phyloP scores from a whole-genome alignment of 345 rosid species.

The Eucalyptus victrix region DNA sequence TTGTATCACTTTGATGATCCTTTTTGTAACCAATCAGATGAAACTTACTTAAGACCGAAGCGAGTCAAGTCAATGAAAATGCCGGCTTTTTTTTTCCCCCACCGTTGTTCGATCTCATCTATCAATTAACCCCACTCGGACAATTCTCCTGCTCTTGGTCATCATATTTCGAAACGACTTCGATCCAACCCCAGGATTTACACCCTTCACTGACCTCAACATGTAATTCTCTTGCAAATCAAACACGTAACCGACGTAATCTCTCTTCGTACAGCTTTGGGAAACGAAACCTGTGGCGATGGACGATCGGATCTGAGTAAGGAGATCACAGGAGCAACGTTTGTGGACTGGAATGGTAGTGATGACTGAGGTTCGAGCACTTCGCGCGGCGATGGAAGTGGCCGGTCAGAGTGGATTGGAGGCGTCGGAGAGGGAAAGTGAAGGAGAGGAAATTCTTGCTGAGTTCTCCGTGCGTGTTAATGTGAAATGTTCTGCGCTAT shows the following conservation, averaged over 20 bases:
- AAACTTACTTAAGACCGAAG: too few species aligned
- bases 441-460: not conserved
- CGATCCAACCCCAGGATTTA: not conserved
- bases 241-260: not conserved
- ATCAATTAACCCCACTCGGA: too few species aligned
- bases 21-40: too few species aligned
- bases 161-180: not conserved
- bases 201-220: not conserved
- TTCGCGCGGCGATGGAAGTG: not conserved
- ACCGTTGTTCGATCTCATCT: too few species aligned
- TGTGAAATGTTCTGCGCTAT: not conserved
- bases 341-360: not conserved
- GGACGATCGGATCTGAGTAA: not conserved
- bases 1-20: too few species aligned
- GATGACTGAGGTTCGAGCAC: not conserved
- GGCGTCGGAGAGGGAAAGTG: not conserved
- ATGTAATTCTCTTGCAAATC: not conserved
- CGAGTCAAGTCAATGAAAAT: too few species aligned
- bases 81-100: too few species aligned
- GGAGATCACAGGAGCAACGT: not conserved
- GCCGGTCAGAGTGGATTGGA: not conserved
- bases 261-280: not conserved
- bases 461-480: not conserved
- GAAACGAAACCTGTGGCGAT: not conserved
- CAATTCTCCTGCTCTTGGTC: too few species aligned